phyloP scores from a whole-genome alignment of 164 flowering plant species.

The Kingdonia uniflora region DNA sequence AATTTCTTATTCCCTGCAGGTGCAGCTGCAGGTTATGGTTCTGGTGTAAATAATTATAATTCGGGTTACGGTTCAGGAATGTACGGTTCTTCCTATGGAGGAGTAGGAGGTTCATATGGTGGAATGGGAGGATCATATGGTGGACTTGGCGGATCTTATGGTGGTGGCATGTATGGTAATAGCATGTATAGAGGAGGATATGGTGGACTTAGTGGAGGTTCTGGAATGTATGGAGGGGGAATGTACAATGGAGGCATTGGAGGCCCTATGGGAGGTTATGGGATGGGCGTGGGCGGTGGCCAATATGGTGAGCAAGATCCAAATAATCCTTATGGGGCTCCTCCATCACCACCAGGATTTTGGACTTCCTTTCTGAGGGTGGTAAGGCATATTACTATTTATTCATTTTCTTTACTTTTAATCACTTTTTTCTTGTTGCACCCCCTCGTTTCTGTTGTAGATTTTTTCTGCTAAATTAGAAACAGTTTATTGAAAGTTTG shows the following conservation, averaged over 20 bases:
- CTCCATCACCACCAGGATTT: constrained; percentile 84
- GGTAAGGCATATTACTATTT: constrained; percentile 34
- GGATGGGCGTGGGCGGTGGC: constrained; percentile 59
- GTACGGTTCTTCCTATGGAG: constrained; percentile 16
- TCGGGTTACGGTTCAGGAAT: constrained; percentile 55
- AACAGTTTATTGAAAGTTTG: background rate
- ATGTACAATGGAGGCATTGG: constrained; percentile 52
- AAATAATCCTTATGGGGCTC: constrained; percentile 71
- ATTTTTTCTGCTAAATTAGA: background rate
- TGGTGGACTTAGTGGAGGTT: constrained; percentile 40
- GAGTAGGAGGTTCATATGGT: too few species aligned
- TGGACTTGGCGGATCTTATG: constrained; percentile 47
- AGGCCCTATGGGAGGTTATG: constrained; percentile 53
- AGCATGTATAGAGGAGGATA: constrained; percentile 32
- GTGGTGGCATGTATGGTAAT: constrained; percentile 39
- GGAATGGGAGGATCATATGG: constrained; percentile 47
- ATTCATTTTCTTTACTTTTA: background rate
- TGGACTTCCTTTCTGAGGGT: constrained; percentile 76
- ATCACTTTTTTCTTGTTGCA: background rate
- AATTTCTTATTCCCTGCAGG: too few species aligned
- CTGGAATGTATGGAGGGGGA: constrained; percentile 46
- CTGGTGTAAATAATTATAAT: constrained; percentile 33
- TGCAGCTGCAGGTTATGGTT: constrained; percentile 61
- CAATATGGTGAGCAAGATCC: constrained; percentile 77
- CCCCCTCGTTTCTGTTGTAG: background rate